A percentile compares a stretch with the other conserved stretches of the same genome.
These are phyloP conservation scores for Phytophthora podocarpi DNA, from an alignment of 352 stramenopile species.

Conservation along the genomic window DNA sequence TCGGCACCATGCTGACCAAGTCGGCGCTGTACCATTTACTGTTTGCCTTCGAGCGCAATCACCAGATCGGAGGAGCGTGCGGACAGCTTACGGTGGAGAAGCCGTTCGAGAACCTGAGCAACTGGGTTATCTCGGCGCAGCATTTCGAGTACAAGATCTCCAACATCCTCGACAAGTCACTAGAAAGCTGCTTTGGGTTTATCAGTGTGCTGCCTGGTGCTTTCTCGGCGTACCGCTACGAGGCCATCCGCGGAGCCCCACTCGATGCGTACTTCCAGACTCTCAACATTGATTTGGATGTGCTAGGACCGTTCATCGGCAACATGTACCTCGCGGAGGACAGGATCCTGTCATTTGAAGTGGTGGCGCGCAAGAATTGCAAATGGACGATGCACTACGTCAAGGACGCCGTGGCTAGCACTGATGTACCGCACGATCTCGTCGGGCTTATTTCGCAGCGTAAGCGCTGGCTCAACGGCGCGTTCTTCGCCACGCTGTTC, in stretches of 20 bases:
- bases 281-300: constrained; percentile 76
- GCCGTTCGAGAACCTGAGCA: constrained; percentile 84
- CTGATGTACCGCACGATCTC: constrained; percentile 83
- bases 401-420: constrained; percentile 81
- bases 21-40: constrained; percentile 79
- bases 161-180: constrained; percentile 87
- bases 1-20: constrained; percentile 86
- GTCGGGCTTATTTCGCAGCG: constrained; percentile 85
- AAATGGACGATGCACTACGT: constrained; percentile 91
- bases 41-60: constrained; percentile 77
- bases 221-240: constrained; percentile 86
- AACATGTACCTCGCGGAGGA: constrained; percentile 92
- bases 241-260: constrained; percentile 78
- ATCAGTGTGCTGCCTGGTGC: constrained; percentile 86
- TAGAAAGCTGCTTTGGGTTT: constrained; percentile 89
- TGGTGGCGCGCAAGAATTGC: constrained; percentile 81
- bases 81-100: constrained; percentile 84
- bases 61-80: constrained; percentile 82
- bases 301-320: constrained; percentile 81
- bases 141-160: constrained; percentile 93
- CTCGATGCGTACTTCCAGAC: constrained; percentile 89
- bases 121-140: constrained; percentile 88
- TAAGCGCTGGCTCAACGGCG: constrained; percentile 87
- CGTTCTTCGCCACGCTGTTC: constrained; percentile 89
- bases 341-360: constrained; percentile 85